Conservation (phyloP, 306 rosid species). For the Alnus rubra region DNA sequence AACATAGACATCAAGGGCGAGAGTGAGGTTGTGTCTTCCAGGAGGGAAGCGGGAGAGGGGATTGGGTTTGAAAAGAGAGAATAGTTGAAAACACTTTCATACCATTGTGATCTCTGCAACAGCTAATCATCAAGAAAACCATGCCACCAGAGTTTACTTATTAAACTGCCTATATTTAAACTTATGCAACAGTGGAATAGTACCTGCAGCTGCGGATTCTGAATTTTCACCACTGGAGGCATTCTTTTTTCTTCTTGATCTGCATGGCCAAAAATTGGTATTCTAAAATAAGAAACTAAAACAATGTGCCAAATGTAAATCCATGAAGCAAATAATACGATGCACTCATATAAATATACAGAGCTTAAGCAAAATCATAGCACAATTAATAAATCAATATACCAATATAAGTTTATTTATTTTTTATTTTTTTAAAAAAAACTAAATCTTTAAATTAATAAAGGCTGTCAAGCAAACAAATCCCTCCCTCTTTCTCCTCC, state of each 20-base stretch:
- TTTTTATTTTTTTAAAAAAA: too few relatives aligned
- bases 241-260: conserved; percentile 95
- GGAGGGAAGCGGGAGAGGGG: neutral
- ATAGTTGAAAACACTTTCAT: neutral
- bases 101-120: neutral
- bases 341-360: neutral
- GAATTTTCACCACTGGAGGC: conserved; percentile 79
- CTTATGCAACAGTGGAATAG: conserved; percentile 15
- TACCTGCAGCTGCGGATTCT: conserved; percentile 81
- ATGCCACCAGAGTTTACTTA: neutral
- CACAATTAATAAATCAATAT: neutral
- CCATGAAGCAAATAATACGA: neutral
- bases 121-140: neutral
- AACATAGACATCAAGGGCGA: neutral
- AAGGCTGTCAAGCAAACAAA: too few relatives aligned
- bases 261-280: conserved; percentile 38
- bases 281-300: conserved; percentile 23
- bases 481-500: neutral
- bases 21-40: neutral
- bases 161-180: conserved; percentile 3
- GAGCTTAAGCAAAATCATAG: neutral
- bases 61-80: neutral
- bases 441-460: too few relatives aligned
- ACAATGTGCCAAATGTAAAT: conserved; percentile 1
- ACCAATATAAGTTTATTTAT: too few relatives aligned